Conservation (phyloP, 768 basidiomycete genomes). For the Lactifluus piperatus region DNA sequence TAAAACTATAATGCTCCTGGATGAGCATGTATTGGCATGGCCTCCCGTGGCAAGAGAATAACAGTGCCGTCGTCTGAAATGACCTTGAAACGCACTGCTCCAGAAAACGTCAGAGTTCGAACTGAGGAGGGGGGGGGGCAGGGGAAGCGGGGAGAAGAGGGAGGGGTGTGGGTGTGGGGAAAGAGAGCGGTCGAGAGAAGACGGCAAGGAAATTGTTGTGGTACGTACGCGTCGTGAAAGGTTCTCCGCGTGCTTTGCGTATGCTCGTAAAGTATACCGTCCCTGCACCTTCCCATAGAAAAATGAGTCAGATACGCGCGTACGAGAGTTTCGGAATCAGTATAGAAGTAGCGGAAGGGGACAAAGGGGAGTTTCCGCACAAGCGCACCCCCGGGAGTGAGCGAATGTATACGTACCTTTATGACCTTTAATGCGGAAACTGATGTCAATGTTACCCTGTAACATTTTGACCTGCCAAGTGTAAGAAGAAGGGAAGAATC, state of each 20-base stretch:
- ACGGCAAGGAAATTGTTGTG: background rate
- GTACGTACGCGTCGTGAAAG: slow-evolving; percentile 31
- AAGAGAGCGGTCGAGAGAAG: background rate
- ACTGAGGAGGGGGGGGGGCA: background rate
- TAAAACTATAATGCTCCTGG: background rate
- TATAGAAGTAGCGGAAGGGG: background rate
- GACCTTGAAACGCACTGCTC: slow-evolving; percentile 13
- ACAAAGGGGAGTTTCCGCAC: too few species aligned
- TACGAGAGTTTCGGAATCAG: background rate
- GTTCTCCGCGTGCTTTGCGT: slow-evolving; percentile 27
- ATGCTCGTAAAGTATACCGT: slow-evolving; percentile 82
- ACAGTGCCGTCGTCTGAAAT: slow-evolving; percentile 9
- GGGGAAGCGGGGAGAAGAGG: background rate
- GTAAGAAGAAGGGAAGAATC: background rate
- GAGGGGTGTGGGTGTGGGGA: background rate
- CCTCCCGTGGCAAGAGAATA: slow-evolving; percentile 1
- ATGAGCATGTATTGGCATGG: background rate
- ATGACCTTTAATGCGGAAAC: slow-evolving; percentile 66
- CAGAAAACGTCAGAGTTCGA: background rate
- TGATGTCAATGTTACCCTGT: slow-evolving; percentile 70
- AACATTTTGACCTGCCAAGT: slow-evolving; percentile 53
- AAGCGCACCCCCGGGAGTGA: too few species aligned
- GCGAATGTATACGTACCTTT: slow-evolving; percentile 37
- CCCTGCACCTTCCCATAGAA: slow-evolving; percentile 43
- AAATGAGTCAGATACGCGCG: background rate